Evolutionary conservation across 2,329 filamentous ascomycete species (phyloP).

Genomic region (Nemania bipapillata): DNA sequence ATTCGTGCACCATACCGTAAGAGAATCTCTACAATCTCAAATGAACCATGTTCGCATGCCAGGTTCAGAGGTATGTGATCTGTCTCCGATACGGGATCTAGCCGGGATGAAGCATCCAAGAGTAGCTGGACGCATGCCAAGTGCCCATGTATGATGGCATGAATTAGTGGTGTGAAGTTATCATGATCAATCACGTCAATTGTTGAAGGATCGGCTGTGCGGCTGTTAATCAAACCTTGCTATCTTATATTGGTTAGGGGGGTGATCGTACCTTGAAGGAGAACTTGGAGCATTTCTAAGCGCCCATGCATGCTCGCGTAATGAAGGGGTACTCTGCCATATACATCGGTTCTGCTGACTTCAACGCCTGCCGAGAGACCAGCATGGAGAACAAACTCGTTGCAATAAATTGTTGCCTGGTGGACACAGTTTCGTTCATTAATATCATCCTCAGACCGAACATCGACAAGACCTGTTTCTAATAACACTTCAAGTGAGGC

Average conservation of each 20-base stretch:
- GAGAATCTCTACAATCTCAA: conserved; percentile 84
- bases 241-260: neutral
- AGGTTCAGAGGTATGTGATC: conserved; percentile 95
- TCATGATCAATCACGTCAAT: conserved; percentile 93
- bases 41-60: conserved; percentile 91
- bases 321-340: conserved; percentile 90
- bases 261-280: conserved; percentile 68
- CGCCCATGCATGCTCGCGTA: conserved; percentile 96
- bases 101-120: conserved; percentile 79
- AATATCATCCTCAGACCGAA: conserved; percentile 96
- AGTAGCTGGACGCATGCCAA: conserved; percentile 82
- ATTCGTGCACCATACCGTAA: conserved; percentile 82
- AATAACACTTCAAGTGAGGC: conserved; percentile 80
- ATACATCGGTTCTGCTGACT: conserved; percentile 85
- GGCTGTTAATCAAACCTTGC: conserved; percentile 23
- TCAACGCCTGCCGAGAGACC: conserved; percentile 81
- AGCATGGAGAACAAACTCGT: conserved; percentile 77
- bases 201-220: conserved; percentile 73
- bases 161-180: conserved; percentile 95
- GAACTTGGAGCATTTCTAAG: conserved; percentile 80
- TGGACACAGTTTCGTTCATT: conserved; percentile 97
- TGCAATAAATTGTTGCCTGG: conserved; percentile 94
- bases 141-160: conserved; percentile 90
- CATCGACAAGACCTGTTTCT: conserved; percentile 82
- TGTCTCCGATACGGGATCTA: conserved; percentile 84